Evolutionary conservation across 352 stramenopile genomes (phyloP), one percentile per base, ranked within the genome.

Genomic region (Phytophthora sp.): DNA sequence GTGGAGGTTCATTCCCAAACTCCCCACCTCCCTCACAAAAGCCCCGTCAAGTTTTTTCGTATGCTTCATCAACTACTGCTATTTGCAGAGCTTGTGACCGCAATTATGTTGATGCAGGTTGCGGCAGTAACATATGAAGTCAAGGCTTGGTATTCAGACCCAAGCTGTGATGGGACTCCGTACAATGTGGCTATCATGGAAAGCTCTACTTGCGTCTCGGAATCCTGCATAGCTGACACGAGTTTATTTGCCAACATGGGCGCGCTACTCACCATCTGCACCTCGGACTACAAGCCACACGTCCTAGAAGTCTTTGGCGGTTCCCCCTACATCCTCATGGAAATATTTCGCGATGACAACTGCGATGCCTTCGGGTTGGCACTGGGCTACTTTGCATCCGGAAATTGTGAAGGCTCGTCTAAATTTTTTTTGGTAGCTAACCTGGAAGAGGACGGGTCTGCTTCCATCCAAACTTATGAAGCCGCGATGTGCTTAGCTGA

Each of bases 171-270:
- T 18, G 31, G 42, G 3, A 54, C 29, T 2, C 50, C 59, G 9
- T 61, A 62, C 23, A 36, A 61, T 5, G 41, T 62, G 1, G 49
- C 55, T n/a, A 54, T 67, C 31, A 24, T 30, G n/a, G n/a, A n/a
- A n/a, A n/a, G n/a, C n/a, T n/a, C n/a, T n/a, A n/a, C n/a, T n/a
- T n/a, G n/a, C n/a, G n/a, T n/a, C n/a, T n/a, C n/a, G 6, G 38
- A 62, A 27, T 30, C 41, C 23, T 67, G 57, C 21, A 11, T 26
- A 4, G 13, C 18, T 7, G 36, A 45, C n/a, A 45, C 18, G 7
- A 44, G 16, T 2, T 18, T 33, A 8, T 24, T 36, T 4, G 35
- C 47, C 21, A 56, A 53, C 29, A 7, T 42, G 4, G 47, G 24
- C 4, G 27, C 44, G 4, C 13, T 64, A 35, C 24, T 11, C 11